Percentiles rank a stretch among this genome's conserved stretches.
These are phyloP conservation scores for Tagetes erecta DNA, from an alignment of 129 eudicot species.

Conservation along the genomic window DNA sequence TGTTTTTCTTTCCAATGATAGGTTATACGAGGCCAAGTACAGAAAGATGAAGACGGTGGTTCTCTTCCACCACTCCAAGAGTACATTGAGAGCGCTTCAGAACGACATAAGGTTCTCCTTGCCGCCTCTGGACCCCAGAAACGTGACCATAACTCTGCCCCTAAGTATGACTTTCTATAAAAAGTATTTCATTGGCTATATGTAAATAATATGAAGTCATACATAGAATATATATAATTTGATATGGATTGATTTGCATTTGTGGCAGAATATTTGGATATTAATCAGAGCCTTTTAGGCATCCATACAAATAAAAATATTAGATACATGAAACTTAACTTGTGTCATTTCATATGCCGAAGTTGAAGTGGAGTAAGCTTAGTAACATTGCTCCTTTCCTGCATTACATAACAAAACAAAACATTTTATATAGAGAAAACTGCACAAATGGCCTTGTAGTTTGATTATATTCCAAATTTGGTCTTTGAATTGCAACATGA, in stretches of 20 bases:
- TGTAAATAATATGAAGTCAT: not conserved
- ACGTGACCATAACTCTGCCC: conserved; percentile 25
- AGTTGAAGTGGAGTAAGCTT: conserved; percentile 43
- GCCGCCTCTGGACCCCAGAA: conserved; percentile 38
- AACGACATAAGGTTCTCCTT: conserved; percentile 49
- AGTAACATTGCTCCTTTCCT: conserved; percentile 48
- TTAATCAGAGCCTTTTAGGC: not conserved
- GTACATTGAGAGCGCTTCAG: conserved; percentile 66
- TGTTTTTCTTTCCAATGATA: conserved; percentile 20
- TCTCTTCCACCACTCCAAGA: conserved; percentile 82
- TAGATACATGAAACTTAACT: conserved; percentile 2
- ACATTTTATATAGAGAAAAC: not conserved
- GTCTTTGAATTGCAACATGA: too few relatives aligned
- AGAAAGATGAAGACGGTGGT: conserved; percentile 42
- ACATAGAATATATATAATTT: not conserved
- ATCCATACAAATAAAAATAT: not conserved
- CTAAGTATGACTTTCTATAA: conserved; percentile 47
- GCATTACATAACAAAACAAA: conserved; percentile 21
- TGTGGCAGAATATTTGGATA: not conserved
- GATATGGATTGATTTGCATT: not conserved
- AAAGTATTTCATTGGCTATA: not conserved
- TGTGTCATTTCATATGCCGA: conserved; percentile 22
- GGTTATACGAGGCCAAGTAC: conserved; percentile 81
- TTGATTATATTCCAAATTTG: too few relatives aligned
- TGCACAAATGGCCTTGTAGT: too few relatives aligned